Evolutionary conservation across 129 eudicot species (phyloP), one percentile per base, ranked within the genome.

Genomic region (Tagetes patula): DNA sequence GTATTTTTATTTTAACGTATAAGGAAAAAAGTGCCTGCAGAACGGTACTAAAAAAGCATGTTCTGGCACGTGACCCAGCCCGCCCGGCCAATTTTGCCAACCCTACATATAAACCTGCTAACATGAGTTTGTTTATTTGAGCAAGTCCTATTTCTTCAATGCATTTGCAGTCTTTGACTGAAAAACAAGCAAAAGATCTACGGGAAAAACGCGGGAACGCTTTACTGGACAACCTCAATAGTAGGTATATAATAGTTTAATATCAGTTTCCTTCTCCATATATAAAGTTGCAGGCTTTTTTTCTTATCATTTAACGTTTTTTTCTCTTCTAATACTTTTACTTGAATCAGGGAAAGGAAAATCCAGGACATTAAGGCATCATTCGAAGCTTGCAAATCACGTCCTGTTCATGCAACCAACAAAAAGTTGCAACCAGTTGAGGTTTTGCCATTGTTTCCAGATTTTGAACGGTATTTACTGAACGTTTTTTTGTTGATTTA

Each of bases 131-230:
- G 66, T 70, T 77, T 60, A 39, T 31, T 70, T 39, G 41, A 75
- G 8, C 58, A 67, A 42, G 59, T 67, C 46, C 8, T 42, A 32
- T 70, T 38, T 41, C 4, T n/a, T 8, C 2, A 49, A 50, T 70
- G 65, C 32, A 49, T 31, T 14, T 78, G 76, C 91, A 93, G 98
- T 86, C 98, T 54, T 63, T 87, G 53, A 81, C 96, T 77, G 98
- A 93, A 74, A 90, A 93, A 69, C 96, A 89, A 90, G 96, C 96
- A 1, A 90, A 84, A 82, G 98, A 93, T 75, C 64, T 86, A 80
- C 87, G 98, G 48, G 98, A 92, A 67, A 79, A 67, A 72, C 86
- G 86, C 33, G 91, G 77, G 10, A 68, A 84, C 43, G 72, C 79
- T 69, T 64, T 87, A 50, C 82, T 89, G 82, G 96, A 90, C 78